Evolutionary conservation across 73 alveolate species (phyloP), one percentile per base, ranked within the genome.

Genomic region (Stentor roeselii): DNA sequence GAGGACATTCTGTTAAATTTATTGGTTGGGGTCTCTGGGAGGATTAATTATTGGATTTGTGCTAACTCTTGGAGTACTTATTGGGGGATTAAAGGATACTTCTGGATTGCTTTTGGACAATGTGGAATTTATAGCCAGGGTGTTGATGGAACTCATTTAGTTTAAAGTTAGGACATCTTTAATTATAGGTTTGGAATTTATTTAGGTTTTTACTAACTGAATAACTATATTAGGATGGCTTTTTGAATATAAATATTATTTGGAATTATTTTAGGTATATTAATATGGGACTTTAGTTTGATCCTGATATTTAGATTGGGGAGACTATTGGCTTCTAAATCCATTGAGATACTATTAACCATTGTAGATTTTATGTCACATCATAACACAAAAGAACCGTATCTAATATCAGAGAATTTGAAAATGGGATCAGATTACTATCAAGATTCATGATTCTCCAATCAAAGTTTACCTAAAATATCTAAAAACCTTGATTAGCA

Each of bases 61-160:
- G 97, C 93, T 78, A 95, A 95, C 86, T 90, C 97, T 3, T 93
- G 98, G 99, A 88, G 93, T 35, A 77, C 85, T 2, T 82, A 59
- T 14, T 96, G 98, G 98, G 98, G 98, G 14, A 95, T 90, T 27
- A 77, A 91, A 27, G 98, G 98, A 0, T 91, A 1, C 80, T 67
- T 67, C 41, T 34, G 41, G 41, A 67, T 67, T 1, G 80, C 80
- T 67, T 67, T 67, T 34, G 41, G 80, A n/a, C 41, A 67, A 1
- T 67, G 80, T 34, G 80, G 80, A 0, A 67, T 67, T 2, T 36
- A 67, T 34, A 67, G 50, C 42, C 0, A 67, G 15, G 37, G 80
- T 34, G 80, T 67, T 67, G 80, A 36, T 67, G 80, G 80, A 67
- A 1, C 14, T 1, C 80, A 36, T 67, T 15, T 21, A 34, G 80